Conservation (phyloP, 169 alveolate genomes). For the Babesia gibsoni region DNA sequence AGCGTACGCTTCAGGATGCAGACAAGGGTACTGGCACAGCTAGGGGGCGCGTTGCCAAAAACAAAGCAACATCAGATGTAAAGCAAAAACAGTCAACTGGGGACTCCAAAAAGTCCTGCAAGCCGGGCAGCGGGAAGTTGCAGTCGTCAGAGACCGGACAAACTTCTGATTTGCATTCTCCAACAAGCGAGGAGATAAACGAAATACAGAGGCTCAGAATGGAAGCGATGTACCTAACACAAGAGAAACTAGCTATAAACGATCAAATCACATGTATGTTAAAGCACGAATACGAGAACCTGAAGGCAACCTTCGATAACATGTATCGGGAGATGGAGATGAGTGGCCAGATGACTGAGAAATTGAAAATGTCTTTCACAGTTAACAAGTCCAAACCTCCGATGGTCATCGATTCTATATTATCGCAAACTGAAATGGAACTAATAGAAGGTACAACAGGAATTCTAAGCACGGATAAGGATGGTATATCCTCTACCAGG, state of each 20-base stretch:
- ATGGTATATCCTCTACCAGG: too few species aligned
- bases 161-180: neutral
- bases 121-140: neutral
- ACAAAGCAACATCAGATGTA: neutral
- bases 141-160: neutral
- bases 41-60: slow-evolving; percentile 17
- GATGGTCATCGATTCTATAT: neutral
- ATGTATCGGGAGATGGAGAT: slow-evolving; percentile 72
- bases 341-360: slow-evolving; percentile 69
- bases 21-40: slow-evolving; percentile 16
- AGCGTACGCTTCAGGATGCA: slow-evolving; percentile 6
- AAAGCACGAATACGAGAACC: slow-evolving; percentile 68
- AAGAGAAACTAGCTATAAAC: slow-evolving; percentile 72
- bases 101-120: slow-evolving; percentile 3
- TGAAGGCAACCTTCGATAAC: slow-evolving; percentile 67
- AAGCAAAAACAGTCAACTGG: neutral
- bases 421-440: slow-evolving; percentile 5
- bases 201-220: slow-evolving; percentile 57
- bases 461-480: neutral
- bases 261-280: slow-evolving; percentile 71
- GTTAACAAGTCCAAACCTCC: slow-evolving; percentile 15
- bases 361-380: slow-evolving; percentile 37
- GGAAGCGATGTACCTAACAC: slow-evolving; percentile 62
- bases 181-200: slow-evolving; percentile 21
- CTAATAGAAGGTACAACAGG: neutral